Conservation (phyloP, 345 rosid genomes). For the Murraya paniculata region DNA sequence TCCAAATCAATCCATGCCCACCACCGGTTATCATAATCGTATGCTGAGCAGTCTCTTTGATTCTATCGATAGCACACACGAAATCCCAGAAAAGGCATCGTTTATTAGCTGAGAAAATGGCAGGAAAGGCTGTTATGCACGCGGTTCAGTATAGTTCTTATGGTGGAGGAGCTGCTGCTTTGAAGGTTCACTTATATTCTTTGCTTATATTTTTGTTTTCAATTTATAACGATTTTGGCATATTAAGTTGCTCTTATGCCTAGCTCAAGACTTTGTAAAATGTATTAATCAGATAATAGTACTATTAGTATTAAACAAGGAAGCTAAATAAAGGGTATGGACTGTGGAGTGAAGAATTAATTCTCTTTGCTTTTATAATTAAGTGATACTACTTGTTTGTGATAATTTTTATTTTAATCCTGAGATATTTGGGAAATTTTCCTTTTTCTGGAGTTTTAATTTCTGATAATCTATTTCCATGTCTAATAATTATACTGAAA, state of each 20-base stretch:
- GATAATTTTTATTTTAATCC: not conserved
- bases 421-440: not conserved
- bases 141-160: slow-evolving; percentile 37
- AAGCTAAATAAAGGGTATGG: no score
- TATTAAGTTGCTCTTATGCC: no score
- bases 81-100: not conserved
- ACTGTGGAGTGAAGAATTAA: no score
- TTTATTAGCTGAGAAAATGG: slow-evolving; percentile 23
- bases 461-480: no score
- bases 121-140: slow-evolving; percentile 31
- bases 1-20: no score
- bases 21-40: no score
- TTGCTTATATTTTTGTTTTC: no score
- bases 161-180: slow-evolving; percentile 45
- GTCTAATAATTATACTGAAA: not conserved
- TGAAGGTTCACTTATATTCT: slow-evolving; percentile 32
- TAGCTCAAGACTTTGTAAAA: no score
- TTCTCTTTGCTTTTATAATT: not conserved
- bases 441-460: not conserved
- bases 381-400: not conserved
- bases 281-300: no score
- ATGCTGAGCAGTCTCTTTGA: no score
- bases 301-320: no score
- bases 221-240: no score
- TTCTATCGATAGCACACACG: not conserved